These are phyloP conservation scores for Alternaria ethzedia DNA, from an alignment of 2,329 filamentous ascomycete genomes.

Conservation along the genomic window DNA sequence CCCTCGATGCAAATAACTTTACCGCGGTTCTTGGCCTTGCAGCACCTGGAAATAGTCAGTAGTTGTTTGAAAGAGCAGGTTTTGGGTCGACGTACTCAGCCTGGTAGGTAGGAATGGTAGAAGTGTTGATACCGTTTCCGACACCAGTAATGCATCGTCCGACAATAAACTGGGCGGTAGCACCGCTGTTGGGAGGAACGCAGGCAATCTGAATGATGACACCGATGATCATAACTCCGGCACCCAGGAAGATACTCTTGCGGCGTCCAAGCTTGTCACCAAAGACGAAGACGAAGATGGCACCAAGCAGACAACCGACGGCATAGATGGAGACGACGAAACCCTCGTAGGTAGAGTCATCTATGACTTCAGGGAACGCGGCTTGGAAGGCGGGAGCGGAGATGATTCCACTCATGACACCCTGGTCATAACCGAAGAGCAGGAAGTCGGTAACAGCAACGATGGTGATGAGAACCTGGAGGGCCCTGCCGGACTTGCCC, in stretches of 20 bases:
- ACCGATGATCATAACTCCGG: constrained; percentile 50
- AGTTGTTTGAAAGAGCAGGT: not conserved
- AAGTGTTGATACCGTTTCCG: constrained; percentile 62
- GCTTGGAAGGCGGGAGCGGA: constrained; percentile 42
- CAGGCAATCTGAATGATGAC: constrained; percentile 48
- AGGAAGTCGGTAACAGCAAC: constrained; percentile 57
- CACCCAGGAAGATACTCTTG: constrained; percentile 52
- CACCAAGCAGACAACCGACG: constrained; percentile 54
- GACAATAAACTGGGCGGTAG: constrained; percentile 58
- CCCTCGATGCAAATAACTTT: constrained; percentile 65
- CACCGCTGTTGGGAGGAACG: constrained; percentile 31
- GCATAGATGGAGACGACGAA: constrained; percentile 60
- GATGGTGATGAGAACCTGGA: constrained; percentile 45
- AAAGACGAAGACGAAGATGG: constrained; percentile 46
- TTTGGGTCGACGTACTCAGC: constrained; percentile 50
- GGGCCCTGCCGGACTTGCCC: constrained; percentile 36
- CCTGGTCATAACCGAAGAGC: constrained; percentile 57
- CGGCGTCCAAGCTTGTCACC: constrained; percentile 53
- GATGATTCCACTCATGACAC: constrained; percentile 53
- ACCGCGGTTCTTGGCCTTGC: constrained; percentile 63
- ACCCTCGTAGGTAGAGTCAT: constrained; percentile 49
- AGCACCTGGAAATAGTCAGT: constrained; percentile 35
- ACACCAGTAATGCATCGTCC: constrained; percentile 60
- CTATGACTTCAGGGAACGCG: constrained; percentile 47
- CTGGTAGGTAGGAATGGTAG: constrained; percentile 61